These are phyloP conservation scores for Groenewaldozyma sp. DNA, from an alignment of 1,139 yeast species.

Conservation along the genomic window DNA sequence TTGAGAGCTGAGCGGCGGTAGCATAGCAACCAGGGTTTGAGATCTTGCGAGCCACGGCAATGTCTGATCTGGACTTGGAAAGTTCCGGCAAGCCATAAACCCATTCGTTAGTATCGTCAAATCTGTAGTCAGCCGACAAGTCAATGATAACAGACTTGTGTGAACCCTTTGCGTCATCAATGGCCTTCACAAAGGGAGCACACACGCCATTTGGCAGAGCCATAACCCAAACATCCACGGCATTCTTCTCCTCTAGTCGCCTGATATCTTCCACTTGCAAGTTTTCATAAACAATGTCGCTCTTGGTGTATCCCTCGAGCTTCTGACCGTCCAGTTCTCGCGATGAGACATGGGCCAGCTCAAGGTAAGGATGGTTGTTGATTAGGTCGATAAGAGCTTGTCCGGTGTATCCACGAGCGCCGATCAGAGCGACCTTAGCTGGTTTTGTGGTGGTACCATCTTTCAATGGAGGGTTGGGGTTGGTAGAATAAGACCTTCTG, in stretches of 20 bases:
- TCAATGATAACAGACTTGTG: constrained; percentile 74
- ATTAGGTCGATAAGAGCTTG: constrained; percentile 83
- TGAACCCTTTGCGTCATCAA: constrained; percentile 48
- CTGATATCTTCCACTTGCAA: constrained; percentile 80
- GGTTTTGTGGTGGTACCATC: constrained; percentile 52
- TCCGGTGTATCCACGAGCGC: constrained; percentile 98
- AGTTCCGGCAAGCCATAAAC: constrained; percentile 79
- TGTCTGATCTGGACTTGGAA: constrained; percentile 51
- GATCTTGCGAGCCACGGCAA: constrained; percentile 70
- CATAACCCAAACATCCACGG: constrained; percentile 97
- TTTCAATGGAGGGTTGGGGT: constrained; percentile 66
- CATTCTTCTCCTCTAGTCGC: constrained; percentile 61
- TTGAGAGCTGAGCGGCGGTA: constrained; percentile 91
- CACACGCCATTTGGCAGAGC: constrained; percentile 98
- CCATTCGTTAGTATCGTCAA: constrained; percentile 84
- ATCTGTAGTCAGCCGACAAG: constrained; percentile 91
- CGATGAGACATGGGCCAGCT: constrained; percentile 86
- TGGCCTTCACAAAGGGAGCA: constrained; percentile 92
- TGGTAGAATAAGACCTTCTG: constrained; percentile 28
- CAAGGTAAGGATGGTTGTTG: constrained; percentile 79
- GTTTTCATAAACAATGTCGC: constrained; percentile 71
- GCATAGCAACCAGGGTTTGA: constrained; percentile 99
- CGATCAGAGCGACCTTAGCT: constrained; percentile 81
- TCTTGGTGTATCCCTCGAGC: constrained; percentile 78
- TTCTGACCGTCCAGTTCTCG: constrained; percentile 88